Conservation (phyloP, 345 rosid species). For the Aquilaria malaccensis region DNA sequence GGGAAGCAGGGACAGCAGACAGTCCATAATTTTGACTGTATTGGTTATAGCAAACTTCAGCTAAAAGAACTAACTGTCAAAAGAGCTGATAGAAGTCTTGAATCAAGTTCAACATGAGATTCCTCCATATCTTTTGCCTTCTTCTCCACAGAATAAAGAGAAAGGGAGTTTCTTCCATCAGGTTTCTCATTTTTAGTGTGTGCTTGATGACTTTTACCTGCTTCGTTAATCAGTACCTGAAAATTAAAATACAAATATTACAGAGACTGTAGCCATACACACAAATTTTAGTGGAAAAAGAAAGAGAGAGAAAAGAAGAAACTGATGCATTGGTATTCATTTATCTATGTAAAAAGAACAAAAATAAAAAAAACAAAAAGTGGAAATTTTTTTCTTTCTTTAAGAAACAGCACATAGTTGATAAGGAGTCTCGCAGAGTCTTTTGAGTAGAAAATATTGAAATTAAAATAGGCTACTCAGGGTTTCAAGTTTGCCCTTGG, state of each 20-base stretch:
- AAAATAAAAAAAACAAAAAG: too few relatives aligned
- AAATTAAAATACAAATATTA: conserved; percentile 16
- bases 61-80: conserved; percentile 49
- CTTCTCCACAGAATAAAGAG: conserved; percentile 29
- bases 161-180: conserved; percentile 19
- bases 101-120: conserved; percentile 81
- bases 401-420: too few relatives aligned
- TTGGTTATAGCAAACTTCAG: background rate
- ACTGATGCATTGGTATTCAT: too few relatives aligned
- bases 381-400: too few relatives aligned
- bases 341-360: too few relatives aligned
- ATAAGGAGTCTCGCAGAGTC: too few relatives aligned
- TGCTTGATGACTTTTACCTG: conserved; percentile 26
- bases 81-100: conserved; percentile 84
- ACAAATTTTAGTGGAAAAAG: background rate
- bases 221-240: conserved; percentile 70
- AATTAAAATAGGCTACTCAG: too few relatives aligned
- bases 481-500: too few relatives aligned
- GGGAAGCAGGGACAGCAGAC: background rate
- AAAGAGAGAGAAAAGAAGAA: background rate
- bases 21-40: background rate
- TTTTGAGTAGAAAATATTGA: too few relatives aligned
- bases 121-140: conserved; percentile 36
- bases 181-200: conserved; percentile 23
- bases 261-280: background rate